Evolutionary conservation across 257 asterid genomes (phyloP).

Genomic region (Solanum corneliomulleri): DNA sequence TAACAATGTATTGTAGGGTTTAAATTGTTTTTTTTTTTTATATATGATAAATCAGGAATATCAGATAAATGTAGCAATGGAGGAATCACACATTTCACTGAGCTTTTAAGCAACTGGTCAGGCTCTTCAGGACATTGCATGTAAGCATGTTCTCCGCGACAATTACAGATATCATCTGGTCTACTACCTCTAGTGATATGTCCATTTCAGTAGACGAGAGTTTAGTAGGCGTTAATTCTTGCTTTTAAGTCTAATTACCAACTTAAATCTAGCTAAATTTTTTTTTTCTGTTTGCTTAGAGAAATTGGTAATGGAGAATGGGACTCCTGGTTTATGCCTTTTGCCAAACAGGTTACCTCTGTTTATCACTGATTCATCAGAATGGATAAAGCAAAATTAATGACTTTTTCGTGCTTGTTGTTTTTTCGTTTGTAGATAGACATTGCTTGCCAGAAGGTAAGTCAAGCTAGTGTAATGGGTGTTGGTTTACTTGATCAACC

Average conservation of each 20-base stretch:
- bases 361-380: not conserved
- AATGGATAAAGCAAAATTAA: not conserved
- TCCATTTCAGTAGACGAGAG: not conserved
- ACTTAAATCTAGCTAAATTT: not conserved
- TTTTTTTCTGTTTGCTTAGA: conserved; percentile 15
- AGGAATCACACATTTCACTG: conserved; percentile 41
- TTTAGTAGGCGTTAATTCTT: not conserved
- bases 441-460: conserved; percentile 77
- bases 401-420: not conserved
- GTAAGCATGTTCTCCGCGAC: conserved; percentile 21
- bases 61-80: conserved; percentile 41
- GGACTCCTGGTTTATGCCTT: conserved; percentile 90
- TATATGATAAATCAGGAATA: conserved; percentile 38
- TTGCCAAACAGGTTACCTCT: conserved; percentile 45
- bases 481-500: conserved; percentile 14
- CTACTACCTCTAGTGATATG: not conserved
- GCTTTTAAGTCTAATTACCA: not conserved
- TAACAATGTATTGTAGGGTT: not conserved
- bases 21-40: not conserved
- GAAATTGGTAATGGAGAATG: conserved; percentile 82
- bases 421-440: conserved; percentile 30
- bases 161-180: not conserved
- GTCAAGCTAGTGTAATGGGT: conserved; percentile 1
- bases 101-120: conserved; percentile 58
- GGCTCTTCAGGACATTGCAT: conserved; percentile 64